A percentile compares a stretch with the other conserved stretches of the same genome.
Conservation (phyloP, 192 early-diverging fungal genomes). For the Podila epigama region DNA sequence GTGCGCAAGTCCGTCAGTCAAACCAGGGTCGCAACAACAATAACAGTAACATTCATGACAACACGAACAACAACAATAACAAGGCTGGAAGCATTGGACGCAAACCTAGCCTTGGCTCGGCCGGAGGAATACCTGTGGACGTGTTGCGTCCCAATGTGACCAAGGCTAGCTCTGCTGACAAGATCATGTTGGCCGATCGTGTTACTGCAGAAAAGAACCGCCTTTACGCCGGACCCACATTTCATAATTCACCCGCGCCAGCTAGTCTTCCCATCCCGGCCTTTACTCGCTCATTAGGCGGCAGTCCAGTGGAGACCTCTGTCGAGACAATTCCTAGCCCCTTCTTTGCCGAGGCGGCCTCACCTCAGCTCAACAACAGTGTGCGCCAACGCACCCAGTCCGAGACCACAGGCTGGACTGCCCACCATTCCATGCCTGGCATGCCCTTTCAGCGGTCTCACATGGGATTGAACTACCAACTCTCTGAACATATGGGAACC, state of each 20-base stretch:
- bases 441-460: not conserved
- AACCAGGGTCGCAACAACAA: not conserved
- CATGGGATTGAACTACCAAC: constrained; percentile 5
- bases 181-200: constrained; percentile 21
- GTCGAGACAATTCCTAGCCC: constrained; percentile 6
- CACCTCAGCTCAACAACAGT: constrained; percentile 30
- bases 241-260: constrained; percentile 63
- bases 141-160: constrained; percentile 2
- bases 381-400: constrained; percentile 25
- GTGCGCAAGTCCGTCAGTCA: not conserved
- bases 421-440: constrained; percentile 16
- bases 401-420: constrained; percentile 16
- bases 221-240: constrained; percentile 62
- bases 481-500: constrained; percentile 52
- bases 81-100: not conserved
- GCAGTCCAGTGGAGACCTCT: constrained; percentile 3
- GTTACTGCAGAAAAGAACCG: constrained; percentile 15
- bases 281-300: constrained; percentile 21
- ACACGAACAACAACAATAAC: not conserved
- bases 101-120: constrained; percentile 9
- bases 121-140: not conserved
- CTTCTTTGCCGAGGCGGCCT: constrained; percentile 27
- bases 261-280: constrained; percentile 60
- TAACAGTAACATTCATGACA: no score
- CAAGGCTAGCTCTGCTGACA: constrained; percentile 19